A percentile compares a stretch with the other conserved stretches of the same genome.
Evolutionary conservation across 73 alveolate species (phyloP).

Genomic region (Paraurostyla sp.): DNA sequence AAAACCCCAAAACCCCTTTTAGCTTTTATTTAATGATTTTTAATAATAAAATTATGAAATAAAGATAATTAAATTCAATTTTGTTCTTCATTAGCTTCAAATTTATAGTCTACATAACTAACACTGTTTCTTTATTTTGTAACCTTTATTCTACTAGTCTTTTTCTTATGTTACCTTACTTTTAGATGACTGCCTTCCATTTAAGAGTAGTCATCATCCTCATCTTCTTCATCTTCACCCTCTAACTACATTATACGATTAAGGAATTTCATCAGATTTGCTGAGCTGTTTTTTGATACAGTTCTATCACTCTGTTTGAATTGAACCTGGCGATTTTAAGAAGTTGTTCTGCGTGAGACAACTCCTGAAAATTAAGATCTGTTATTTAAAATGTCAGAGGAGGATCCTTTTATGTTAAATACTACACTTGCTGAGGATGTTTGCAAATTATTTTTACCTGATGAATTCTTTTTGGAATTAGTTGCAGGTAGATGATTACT

Average conservation of each 20-base stretch:
- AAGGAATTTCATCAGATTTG: not conserved
- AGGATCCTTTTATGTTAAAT: not conserved
- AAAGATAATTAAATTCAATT: not conserved
- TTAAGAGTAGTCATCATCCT: not conserved
- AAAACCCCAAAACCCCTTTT: conserved; percentile 25
- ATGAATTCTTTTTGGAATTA: too few species aligned
- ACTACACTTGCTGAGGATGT: conserved; percentile 24
- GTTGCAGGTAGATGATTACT: too few species aligned
- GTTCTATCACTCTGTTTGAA: conserved; percentile 10
- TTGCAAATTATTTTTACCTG: not conserved
- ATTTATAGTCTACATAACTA: conserved; percentile 8
- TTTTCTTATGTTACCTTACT: not conserved
- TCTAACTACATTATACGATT: conserved; percentile 7
- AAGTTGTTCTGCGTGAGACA: conserved; percentile 18
- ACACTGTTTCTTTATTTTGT: not conserved
- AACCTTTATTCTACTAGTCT: not conserved
- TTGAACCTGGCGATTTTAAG: not conserved
- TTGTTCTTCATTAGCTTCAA: not conserved
- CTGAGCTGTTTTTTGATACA: conserved; percentile 2
- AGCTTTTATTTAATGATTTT: not conserved
- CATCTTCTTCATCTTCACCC: conserved; percentile 3
- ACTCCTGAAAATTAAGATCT: not conserved
- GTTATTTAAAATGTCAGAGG: not conserved
- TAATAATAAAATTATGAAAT: not conserved
- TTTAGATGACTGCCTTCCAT: not conserved